Base-by-base conservation (phyloP, 2,329 filamentous ascomycete species). In the Fusarium dlaminii region DNA sequence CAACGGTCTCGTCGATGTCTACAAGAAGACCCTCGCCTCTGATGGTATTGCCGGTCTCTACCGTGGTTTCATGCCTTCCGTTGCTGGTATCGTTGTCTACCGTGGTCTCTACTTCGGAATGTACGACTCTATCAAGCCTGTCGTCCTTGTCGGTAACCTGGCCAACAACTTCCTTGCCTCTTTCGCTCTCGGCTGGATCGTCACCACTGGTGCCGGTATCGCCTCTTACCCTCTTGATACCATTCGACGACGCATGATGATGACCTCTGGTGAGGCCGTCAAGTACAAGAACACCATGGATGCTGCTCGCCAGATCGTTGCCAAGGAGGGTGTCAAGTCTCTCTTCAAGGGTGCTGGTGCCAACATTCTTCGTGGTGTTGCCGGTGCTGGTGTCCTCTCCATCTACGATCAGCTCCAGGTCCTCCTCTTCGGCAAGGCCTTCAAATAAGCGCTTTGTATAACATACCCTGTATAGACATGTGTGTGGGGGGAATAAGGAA, bases 331-430 rank as follows among this genome's bases (percentile, higher is more conserved):
- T 91, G 89, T 97, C 88, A 94, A 91, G 90, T 99, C 96, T 83
- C 96, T 99, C 88, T 99, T 99, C 95, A 99, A 99, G 94, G 96
- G 96, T 95, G 96, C 96, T 86, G 96, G 96, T 94, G 96, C 96
- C 92, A 99, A 99, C 94, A 99, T 99, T 85, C 96, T 99, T 90
- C 96, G 96, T 98, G 97, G 96, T 98, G 96, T 99, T 85, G 96
- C 96, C 85, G 97, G 96, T 94, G 96, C 96, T 90, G 96, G 96
- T 99, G 96, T 99, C 86, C 91, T 99, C 86, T 99, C 96, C 87
- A 98, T 99, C 94, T 99, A 99, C 90, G 96, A 99, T 87, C 96
- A 98, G 92, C 94, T 94, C 87, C 96, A 99, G 93, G 92, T 99
- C 86, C 88, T 99, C 87, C 88, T 99, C 88, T 99, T 99, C 94